Base-by-base conservation (phyloP, 345 rosid genomes). In the Rubroshorea leprosula region DNA sequence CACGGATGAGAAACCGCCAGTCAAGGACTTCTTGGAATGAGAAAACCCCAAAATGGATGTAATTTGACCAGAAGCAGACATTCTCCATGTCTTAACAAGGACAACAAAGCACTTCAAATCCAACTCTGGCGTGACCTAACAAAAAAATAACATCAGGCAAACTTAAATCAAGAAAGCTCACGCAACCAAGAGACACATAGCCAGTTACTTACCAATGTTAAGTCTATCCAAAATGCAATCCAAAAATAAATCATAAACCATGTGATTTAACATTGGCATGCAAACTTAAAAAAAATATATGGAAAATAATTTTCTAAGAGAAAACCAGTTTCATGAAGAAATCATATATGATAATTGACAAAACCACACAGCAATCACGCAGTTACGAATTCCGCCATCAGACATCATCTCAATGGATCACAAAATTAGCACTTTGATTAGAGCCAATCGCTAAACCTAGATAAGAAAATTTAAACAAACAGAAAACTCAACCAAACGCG, bases 11-110 rank as follows among this genome's bases (percentile, higher is more conserved):
- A 74, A 86, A 80, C 78, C 93, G 86, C 98, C 95, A 86, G 56
- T 86, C 87, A 19, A 92, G 95, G 70, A 77, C 87, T 84, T 86
- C 89, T 81, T 80, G 90, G 76, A 84, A 72, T 50, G 90, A 81
- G 61, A 81, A 75, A 74, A 59, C 75, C 55, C 76, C 79, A 76
- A 54, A 76, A 71, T 55, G 80, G 78, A 62, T 76, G 84, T 80
- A 75, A 71, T 73, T 79, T 73, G 90, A 76, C 83, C 75, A 69
- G 68, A 77, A 65, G 69, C 59, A 68, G 62, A 54, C 80, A 78
- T 63, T 72, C 79, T 80, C 99, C 97, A 89, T 86, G 69, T 80
- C 95, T 89, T 62, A 53, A 44, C 50, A 61, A 67, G 52, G 48
- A 61, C 68, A 73, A 53, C 21, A 41, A 61, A 66, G 61, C 72